Evolutionary conservation across 2,329 filamentous ascomycete species (phyloP).

Genomic region (Paecilomyces niveus): DNA sequence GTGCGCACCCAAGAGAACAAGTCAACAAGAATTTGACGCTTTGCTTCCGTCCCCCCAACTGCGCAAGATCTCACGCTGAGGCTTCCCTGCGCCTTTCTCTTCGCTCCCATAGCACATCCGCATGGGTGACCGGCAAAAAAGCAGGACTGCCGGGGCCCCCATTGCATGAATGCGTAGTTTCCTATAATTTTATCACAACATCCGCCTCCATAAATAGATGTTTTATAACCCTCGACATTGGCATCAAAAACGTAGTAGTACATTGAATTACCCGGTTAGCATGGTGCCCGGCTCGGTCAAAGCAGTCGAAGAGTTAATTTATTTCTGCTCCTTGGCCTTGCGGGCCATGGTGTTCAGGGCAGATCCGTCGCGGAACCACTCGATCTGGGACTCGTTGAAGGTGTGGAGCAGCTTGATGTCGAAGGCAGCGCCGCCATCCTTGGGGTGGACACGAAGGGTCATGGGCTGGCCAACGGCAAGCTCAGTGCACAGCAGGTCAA

Average conservation of each 20-base stretch:
- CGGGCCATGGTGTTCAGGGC: slow-evolving; percentile 99
- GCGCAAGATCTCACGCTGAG: neutral
- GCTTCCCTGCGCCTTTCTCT: neutral
- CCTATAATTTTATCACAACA: neutral
- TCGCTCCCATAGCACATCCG: neutral
- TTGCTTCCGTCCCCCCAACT: slow-evolving; percentile 1
- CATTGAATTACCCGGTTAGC: neutral
- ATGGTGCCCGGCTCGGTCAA: neutral
- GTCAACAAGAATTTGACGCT: neutral
- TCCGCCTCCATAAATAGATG: neutral
- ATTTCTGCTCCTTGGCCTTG: slow-evolving; percentile 30
- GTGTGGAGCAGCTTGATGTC: slow-evolving; percentile 85
- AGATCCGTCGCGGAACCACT: slow-evolving; percentile 98
- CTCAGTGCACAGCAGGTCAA: slow-evolving; percentile 84
- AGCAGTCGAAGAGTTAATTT: slow-evolving; percentile 11
- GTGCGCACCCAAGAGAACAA: slow-evolving; percentile 17
- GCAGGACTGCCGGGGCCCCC: neutral
- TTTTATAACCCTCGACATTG: slow-evolving; percentile 1
- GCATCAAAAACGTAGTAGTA: slow-evolving; percentile 1
- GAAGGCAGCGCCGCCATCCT: slow-evolving; percentile 68
- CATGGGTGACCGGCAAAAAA: neutral
- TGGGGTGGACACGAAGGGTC: slow-evolving; percentile 85
- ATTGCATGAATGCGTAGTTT: neutral
- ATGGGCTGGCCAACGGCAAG: slow-evolving; percentile 88
- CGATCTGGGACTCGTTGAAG: slow-evolving; percentile 95